Evolutionary conservation across 2,329 filamentous ascomycete genomes (phyloP).

Genomic region (Leptographium radiaticola): DNA sequence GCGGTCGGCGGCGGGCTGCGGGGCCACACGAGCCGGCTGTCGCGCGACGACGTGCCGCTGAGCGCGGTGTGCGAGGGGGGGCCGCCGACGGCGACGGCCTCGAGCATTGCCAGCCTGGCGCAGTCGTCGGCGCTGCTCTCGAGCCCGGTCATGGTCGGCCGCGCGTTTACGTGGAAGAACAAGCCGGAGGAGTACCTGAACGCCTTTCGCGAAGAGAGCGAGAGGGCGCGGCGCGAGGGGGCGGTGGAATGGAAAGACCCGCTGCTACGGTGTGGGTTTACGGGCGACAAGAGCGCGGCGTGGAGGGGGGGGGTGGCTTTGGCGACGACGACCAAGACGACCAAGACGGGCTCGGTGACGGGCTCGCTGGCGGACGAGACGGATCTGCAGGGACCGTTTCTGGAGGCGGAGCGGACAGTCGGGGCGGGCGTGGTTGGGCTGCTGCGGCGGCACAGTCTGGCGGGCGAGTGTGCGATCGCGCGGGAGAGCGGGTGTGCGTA

Average conservation of each 20-base stretch:
- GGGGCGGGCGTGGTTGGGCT: conserved; percentile 29
- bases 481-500: not conserved
- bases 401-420: conserved; percentile 31
- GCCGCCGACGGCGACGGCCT: conserved; percentile 14
- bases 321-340: conserved; percentile 26
- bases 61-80: conserved; percentile 15
- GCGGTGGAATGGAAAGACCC: too few species aligned
- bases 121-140: conserved; percentile 19
- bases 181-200: conserved; percentile 47
- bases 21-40: conserved; percentile 40
- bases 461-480: conserved; percentile 9
- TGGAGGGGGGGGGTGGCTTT: too few species aligned
- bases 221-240: conserved; percentile 6
- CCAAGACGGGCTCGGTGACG: conserved; percentile 38
- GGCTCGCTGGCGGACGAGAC: conserved; percentile 46
- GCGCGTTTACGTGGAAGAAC: conserved; percentile 50
- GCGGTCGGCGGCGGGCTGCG: conserved; percentile 53
- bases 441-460: conserved; percentile 49
- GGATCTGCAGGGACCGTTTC: conserved; percentile 42
- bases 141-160: conserved; percentile 29
- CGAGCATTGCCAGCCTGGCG: conserved; percentile 22
- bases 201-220: conserved; percentile 23
- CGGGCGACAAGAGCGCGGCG: too few species aligned
- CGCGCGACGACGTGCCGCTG: conserved; percentile 37
- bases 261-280: too few species aligned